Evolutionary conservation across 2,329 filamentous ascomycete species (phyloP).

Genomic region (Septoria linicola): DNA sequence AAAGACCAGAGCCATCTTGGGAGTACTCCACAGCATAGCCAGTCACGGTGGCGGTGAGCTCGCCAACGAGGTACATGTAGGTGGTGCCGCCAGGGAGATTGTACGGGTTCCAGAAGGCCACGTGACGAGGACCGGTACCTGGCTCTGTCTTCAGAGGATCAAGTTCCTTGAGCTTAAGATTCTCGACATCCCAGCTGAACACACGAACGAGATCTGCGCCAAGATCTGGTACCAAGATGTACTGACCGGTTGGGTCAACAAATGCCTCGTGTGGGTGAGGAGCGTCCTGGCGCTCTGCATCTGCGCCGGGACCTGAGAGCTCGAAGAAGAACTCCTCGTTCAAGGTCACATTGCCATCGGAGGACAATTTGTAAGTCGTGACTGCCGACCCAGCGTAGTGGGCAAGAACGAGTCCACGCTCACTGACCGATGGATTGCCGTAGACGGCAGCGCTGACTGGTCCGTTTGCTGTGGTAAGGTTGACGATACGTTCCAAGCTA

Average conservation of each 20-base stretch:
- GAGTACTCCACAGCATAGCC: slow-evolving; percentile 51
- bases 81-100: slow-evolving; percentile 31
- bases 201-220: slow-evolving; percentile 41
- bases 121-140: slow-evolving; percentile 41
- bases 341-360: slow-evolving; percentile 45
- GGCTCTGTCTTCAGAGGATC: slow-evolving; percentile 30
- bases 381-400: slow-evolving; percentile 45
- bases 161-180: slow-evolving; percentile 30
- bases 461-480: slow-evolving; percentile 39
- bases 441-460: slow-evolving; percentile 46
- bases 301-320: slow-evolving; percentile 32
- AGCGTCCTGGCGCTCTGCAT: slow-evolving; percentile 36
- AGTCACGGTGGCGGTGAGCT: slow-evolving; percentile 52
- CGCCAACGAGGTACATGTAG: slow-evolving; percentile 46
- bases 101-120: slow-evolving; percentile 38
- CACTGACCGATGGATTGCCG: slow-evolving; percentile 36
- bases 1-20: slow-evolving; percentile 44
- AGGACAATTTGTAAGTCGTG: slow-evolving; percentile 51
- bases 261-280: slow-evolving; percentile 41
- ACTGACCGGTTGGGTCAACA: slow-evolving; percentile 41
- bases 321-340: slow-evolving; percentile 36
- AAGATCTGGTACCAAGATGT: slow-evolving; percentile 41
- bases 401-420: slow-evolving; percentile 43
- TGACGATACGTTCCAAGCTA: slow-evolving; percentile 39
- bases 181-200: slow-evolving; percentile 32